Evolutionary conservation across 768 basidiomycete species (phyloP).

Genomic region (Nidularia sp.): DNA sequence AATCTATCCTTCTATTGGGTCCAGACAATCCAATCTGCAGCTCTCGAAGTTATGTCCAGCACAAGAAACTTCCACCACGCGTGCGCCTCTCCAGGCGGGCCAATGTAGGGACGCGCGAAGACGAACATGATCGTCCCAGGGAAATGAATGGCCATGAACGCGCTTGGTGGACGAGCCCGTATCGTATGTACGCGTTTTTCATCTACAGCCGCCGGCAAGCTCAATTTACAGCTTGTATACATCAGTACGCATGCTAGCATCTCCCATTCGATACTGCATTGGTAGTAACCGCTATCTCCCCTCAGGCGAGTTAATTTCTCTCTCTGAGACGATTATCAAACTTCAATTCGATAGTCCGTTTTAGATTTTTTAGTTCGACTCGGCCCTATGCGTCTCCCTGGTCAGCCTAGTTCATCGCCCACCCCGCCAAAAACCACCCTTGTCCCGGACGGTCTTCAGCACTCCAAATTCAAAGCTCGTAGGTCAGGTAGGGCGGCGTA

Average conservation of each 20-base stretch:
- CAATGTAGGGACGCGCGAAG: constrained; percentile 6
- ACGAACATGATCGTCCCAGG: constrained; percentile 34
- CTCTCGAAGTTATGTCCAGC: constrained; percentile 41
- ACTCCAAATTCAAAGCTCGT: constrained; percentile 52
- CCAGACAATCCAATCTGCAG: constrained; percentile 50
- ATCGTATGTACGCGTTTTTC: constrained; percentile 41
- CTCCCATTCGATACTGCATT: constrained; percentile 56
- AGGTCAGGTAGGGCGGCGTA: constrained; percentile 46
- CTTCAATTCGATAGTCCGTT: background rate
- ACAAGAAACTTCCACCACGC: constrained; percentile 56
- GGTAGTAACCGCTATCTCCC: constrained; percentile 51
- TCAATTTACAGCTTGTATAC: constrained; percentile 4
- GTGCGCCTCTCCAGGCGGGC: constrained; percentile 25
- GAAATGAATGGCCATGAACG: constrained; percentile 63
- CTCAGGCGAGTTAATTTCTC: constrained; percentile 34
- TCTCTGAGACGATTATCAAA: background rate
- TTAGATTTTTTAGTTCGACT: constrained; percentile 69
- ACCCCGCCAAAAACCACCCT: constrained; percentile 13
- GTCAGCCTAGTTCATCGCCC: background rate
- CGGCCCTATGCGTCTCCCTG: constrained; percentile 39
- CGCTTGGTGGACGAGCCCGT: constrained; percentile 72
- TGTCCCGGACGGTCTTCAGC: constrained; percentile 59
- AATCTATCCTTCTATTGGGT: constrained; percentile 58
- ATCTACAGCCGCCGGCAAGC: background rate
- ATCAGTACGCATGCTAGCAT: constrained; percentile 68